Base-by-base conservation (phyloP, 2,329 filamentous ascomycete species). In the Cladobotryum mycophilum region DNA sequence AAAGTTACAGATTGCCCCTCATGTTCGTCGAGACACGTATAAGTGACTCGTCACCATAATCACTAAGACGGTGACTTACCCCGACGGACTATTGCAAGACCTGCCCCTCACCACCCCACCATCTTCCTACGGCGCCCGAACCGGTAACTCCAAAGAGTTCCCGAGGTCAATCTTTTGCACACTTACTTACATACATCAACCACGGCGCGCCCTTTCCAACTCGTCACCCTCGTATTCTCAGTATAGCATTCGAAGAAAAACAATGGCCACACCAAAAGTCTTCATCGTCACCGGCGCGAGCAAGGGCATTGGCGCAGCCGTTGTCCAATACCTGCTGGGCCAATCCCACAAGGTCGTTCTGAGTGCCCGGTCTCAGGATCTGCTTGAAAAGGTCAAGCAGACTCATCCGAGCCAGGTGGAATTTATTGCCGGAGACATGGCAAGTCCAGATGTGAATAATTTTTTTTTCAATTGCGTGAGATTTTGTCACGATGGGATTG, bases 241-340 rank as follows among this genome's bases (percentile, higher is more conserved):
- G 34, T 33, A 22, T 30, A n/a, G n/a, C n/a, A 30, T 30, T 30
- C 25, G 25, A 30, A 30, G 6, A 8, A 3, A 11, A 3, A 11
- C 25, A 30, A 30, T 30, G 25, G 25, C 25, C 9, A 30, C 25
- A 8, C 25, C 77, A 7, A 87, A 88, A 64, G 82, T 81, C 18
- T 80, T 90, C 61, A 82, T 90, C 53, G 73, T 91, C 34, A 85
- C 81, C 3, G 82, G 82, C 30, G 81, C 81, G 15, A 84, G 80
- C 65, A 79, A 80, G 51, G 82, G 82, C 22, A 78, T 85, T 47
- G 82, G 82, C 44, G 71, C 81, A 11, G 78, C 79, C 53, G 68
- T 83, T 7, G 70, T 79, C 3, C 66, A 74, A 38, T 67, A 73
- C 42, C 69, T 85, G 30, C 67, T 85, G 7, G 61, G 67, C 17